Evolutionary conservation across 2,329 filamentous ascomycete species (phyloP).

Genomic region (Cladorrhinum sp.): DNA sequence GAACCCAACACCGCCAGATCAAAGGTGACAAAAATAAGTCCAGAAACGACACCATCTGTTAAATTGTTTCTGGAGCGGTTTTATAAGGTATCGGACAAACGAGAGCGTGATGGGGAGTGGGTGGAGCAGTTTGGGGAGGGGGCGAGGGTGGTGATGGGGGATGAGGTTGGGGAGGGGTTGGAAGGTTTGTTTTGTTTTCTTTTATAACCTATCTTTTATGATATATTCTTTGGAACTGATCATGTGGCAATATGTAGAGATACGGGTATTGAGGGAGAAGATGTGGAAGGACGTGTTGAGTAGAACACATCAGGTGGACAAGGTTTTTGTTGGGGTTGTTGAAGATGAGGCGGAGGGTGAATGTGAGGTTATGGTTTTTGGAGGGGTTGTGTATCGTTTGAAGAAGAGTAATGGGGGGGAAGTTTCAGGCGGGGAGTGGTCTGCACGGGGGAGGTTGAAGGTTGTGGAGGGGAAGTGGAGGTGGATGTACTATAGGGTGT

Average conservation of each 20-base stretch:
- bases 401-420: constrained; percentile 23
- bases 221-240: neutral
- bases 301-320: constrained; percentile 40
- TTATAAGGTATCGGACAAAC: constrained; percentile 43
- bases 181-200: constrained; percentile 28
- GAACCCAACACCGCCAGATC: no score
- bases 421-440: constrained; percentile 28
- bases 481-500: constrained; percentile 35
- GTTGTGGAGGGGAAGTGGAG: constrained; percentile 24
- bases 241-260: constrained; percentile 34
- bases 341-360: neutral
- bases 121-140: constrained; percentile 40
- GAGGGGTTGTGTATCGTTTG: constrained; percentile 26
- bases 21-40: no score
- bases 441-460: constrained; percentile 30
- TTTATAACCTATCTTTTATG: neutral
- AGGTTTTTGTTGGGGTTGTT: constrained; percentile 39
- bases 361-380: constrained; percentile 37
- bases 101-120: constrained; percentile 43
- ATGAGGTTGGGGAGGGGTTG: constrained; percentile 36
- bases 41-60: neutral
- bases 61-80: constrained; percentile 30
- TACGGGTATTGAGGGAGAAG: constrained; percentile 37
- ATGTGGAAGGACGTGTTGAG: constrained; percentile 44
- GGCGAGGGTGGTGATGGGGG: constrained; percentile 43